These are phyloP conservation scores for Linderina pennispora DNA, from an alignment of 192 early-diverging fungal species.

Conservation along the genomic window DNA sequence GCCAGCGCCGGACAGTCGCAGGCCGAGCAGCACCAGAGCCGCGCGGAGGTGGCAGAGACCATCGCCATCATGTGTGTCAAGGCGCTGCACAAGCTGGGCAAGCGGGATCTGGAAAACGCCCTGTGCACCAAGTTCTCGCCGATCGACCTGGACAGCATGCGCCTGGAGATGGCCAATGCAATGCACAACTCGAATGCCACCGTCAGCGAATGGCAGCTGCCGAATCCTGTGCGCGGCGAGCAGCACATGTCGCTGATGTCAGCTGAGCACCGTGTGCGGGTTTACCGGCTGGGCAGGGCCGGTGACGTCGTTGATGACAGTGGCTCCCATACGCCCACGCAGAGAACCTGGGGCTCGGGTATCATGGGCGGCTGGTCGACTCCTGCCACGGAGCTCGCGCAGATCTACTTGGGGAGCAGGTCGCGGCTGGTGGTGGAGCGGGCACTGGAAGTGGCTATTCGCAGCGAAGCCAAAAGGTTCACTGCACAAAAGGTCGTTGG, in stretches of 20 bases:
- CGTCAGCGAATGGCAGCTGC: not conserved
- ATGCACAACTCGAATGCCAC: not conserved
- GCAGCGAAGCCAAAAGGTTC: conserved; percentile 36
- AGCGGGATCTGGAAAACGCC: conserved; percentile 9
- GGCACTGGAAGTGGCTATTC: conserved; percentile 25
- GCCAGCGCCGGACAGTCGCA: conserved; percentile 38
- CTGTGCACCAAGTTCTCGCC: conserved; percentile 38
- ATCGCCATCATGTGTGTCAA: conserved; percentile 34
- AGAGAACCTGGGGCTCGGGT: not conserved
- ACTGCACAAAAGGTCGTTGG: conserved; percentile 24
- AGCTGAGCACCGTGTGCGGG: conserved; percentile 30
- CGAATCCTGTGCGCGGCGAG: conserved; percentile 7
- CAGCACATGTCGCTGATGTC: conserved; percentile 36
- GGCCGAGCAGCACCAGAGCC: conserved; percentile 32
- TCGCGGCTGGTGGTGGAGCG: conserved; percentile 25
- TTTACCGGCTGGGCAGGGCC: conserved; percentile 27
- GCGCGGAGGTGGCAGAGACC: conserved; percentile 33
- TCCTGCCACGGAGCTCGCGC: conserved; percentile 10
- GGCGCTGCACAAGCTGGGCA: conserved; percentile 26
- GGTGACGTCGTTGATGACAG: conserved; percentile 9
- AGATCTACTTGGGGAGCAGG: conserved; percentile 23
- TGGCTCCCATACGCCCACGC: not conserved
- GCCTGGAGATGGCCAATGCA: conserved; percentile 3
- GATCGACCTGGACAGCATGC: conserved; percentile 17
- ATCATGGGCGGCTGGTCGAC: conserved; percentile 6